Evolutionary conservation across 331 rosid species (phyloP), one percentile per base, ranked within the genome.

Genomic region (Malus hybrid): DNA sequence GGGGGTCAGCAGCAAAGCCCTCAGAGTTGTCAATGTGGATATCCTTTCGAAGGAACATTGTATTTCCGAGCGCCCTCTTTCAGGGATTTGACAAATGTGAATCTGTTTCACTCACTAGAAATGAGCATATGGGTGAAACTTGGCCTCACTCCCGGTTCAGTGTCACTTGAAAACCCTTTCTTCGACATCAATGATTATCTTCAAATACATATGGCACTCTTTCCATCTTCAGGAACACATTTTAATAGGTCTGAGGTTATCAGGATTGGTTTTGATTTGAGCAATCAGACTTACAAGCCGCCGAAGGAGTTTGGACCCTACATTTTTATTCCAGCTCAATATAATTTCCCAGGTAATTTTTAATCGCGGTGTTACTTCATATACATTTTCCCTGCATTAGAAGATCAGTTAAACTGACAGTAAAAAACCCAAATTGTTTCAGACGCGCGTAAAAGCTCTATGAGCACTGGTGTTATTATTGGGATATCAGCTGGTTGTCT

Each of bases 21-120:
- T n/a, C 97, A 90, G 78, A 95, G 96, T 78, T 95, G 99, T 70
- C 91, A 89, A 79, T 92, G 99, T 80, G 92, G 92, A 26, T 88
- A 81, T 80, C 97, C 99, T 61, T 95, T 86, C 58, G 83, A 82
- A 85, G 99, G 99, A 73, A 90, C 66, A 52, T 7, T 95, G 68
- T 86, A 84, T 69, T 92, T 95, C 50, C 86, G 97, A 89, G 99
- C 88, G 66, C 97, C 99, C 30, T 44, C 74, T 50, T 95, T 90
- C 79, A 85, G 97, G 77, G 97, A 89, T 52, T 36, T 95, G 67
- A 85, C 99, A 34, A 84, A 83, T 70, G 81, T 65, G 20, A 86
- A 18, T 36, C 48, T 44, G 72, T 95, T 95, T 78, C 91, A 85
- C 71, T 83, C 81, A 68, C 87, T 95, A 75, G 99, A 95, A 82